Evolutionary conservation across 371 early-diverging fungal genomes (phyloP), one percentile per base, ranked within the genome.

Genomic region (Nematocida parisii): DNA sequence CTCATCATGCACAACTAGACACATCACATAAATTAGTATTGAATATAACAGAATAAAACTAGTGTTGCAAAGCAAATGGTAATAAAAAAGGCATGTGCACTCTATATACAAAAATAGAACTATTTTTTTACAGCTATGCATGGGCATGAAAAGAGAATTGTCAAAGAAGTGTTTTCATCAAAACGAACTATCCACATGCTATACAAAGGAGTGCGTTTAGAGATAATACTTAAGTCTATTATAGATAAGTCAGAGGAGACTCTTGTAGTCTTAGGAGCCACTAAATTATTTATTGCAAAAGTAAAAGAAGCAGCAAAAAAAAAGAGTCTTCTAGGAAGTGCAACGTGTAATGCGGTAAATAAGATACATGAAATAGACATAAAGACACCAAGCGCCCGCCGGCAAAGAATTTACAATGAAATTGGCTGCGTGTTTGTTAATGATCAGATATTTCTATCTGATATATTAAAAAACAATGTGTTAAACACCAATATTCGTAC

Each of bases 121-220:
- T 9, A 64, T 64, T 64, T 64, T 64, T 64, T 64, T 64, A 13
- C 11, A 27, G 11, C 42, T 13, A 75, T 75, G 75, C 66, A 50
- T 22, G 46, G n/a, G 1, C 68, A 75, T 39, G 75, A 75, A 40
- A 66, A 44, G 24, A 42, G 20, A 56, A 75, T 75, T 13, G 66
- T 52, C 2, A 55, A 62, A 20, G 75, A 75, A 67, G 75, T 67
- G 13, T 39, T 64, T 39, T 39, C 42, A 4, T 7, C 9, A 1
- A 56, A 22, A 27, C 7, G 60, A 45, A 20, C 67, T 5, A 45
- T 66, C 1, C 75, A 75, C 70, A 42, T 66, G 40, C 58, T 75
- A 13, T 75, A 66, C 75, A 61, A 50, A 50, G 75, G 75, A 1
- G 58, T 44, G 7, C 13, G 67, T 5, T 7, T 75, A 40, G 47